Percentiles rank a stretch among this genome's conserved stretches.
Conservation (phyloP, 805 yeast species). For the Wickerhamomyces bisporus region DNA sequence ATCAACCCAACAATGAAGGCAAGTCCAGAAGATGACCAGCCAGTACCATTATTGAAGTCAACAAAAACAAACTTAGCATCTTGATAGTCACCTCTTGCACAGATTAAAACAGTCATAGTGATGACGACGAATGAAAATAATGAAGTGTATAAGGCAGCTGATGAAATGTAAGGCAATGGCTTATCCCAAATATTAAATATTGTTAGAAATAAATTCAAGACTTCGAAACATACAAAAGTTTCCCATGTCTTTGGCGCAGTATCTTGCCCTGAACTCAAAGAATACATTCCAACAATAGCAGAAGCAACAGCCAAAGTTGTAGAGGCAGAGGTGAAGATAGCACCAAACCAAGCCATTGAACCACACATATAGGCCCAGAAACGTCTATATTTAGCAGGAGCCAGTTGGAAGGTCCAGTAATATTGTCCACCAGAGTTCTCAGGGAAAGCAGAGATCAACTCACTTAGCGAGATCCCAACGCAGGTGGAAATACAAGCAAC, state of each 20-base stretch:
- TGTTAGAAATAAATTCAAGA: conserved; percentile 37
- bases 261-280: conserved; percentile 30
- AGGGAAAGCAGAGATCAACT: conserved; percentile 46
- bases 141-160: conserved; percentile 44
- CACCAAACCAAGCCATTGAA: conserved; percentile 55
- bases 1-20: conserved; percentile 60
- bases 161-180: conserved; percentile 44
- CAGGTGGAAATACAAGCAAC: conserved; percentile 41
- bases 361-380: conserved; percentile 50
- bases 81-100: conserved; percentile 47
- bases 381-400: conserved; percentile 32
- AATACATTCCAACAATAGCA: conserved; percentile 44
- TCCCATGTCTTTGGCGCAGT: conserved; percentile 43
- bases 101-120: conserved; percentile 45
- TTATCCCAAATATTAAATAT: conserved; percentile 44
- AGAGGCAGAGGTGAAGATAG: conserved; percentile 55
- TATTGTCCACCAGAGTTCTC: conserved; percentile 51
- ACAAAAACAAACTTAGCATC: conserved; percentile 46
- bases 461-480: conserved; percentile 45
- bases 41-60: conserved; percentile 48
- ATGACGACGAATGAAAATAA: conserved; percentile 45
- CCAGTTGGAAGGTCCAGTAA: conserved; percentile 49
- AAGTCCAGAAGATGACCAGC: conserved; percentile 51
- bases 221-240: conserved; percentile 43
- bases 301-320: conserved; percentile 49